Evolutionary conservation across 164 flowering plant genomes (phyloP), one percentile per base, ranked within the genome.

Genomic region (Chimonanthus praecox): DNA sequence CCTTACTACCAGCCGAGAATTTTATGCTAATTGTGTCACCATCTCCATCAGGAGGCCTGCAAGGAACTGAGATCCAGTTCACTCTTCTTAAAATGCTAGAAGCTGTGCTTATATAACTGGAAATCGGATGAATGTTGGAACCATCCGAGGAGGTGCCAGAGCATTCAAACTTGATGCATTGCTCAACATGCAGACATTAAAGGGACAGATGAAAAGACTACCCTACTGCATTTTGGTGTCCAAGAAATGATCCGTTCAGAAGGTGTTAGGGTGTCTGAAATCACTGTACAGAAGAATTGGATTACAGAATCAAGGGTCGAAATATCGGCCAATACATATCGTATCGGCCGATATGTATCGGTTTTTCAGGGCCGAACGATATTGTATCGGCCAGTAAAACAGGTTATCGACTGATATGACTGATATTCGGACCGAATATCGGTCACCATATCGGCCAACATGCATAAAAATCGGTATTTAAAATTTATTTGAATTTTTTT

Each of bases 151-250:
- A 72, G 97, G 95, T 6, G 99, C 99, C 0, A 82, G 70, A 76
- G 99, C 99, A 20, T 95, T 95, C 86, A 95, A 92, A 79, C 97
- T 94, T 0, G 99, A 94, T 45, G 88, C 98, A 4, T 91, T 94
- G 58, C 91, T 94, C 2, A 95, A 80, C 93, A 93, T 2, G 83
- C 96, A 2, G 99, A 95, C 74, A 87, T 95, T 10, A 94, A 94
- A 83, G 98, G 97, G 66, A 88, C 92, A 1, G 99, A 95, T 73
- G 99, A 97, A 8, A 95, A 88, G 78, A 95, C 99, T 0, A 93
- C 92, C 3, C 78, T 95, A 49, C 95, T 95, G 63, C 98, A 93
- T 66, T 95, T 95, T 72, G 98, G 93, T 3, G 99, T 95, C 47
- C 98, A 92, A 73, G 97, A 93, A 79, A 95, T 95, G 65, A 78